Base-by-base conservation (phyloP, 306 rosid genomes). In the Alnus glutinosa region DNA sequence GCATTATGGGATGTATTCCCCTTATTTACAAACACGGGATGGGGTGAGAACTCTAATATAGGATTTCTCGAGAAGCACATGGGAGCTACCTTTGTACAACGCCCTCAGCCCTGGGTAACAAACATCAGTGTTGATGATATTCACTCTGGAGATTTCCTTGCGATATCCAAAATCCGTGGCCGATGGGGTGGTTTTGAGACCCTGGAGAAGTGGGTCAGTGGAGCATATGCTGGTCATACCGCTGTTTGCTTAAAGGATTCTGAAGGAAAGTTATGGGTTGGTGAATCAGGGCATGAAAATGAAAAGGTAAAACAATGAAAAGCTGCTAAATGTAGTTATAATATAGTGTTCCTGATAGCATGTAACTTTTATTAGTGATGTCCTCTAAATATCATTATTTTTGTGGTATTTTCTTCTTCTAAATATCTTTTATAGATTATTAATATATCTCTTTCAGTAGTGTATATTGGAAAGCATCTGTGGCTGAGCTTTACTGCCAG, bases 171-270 rank as follows among this genome's bases (percentile, higher is more conserved):
- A 89, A 90, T 96, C 66, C 98, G 98, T 50, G 98, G 99, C 32
- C 88, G 96, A 13, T 96, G 99, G 99, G 99, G 99, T 82, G 99
- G 92, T 74, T 96, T 96, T 69, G 99, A 96, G 88, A 88, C 92
- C 82, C 84, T 93, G 48, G 97, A 93, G 87, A 96, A 93, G 86
- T 96, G 99, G 98, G 99, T 93, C 70, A 93, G 90, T 86, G 99
- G 98, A 69, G 77, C 99, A 69, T 96, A 90, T 80, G 98, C 96
- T 57, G 99, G 99, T 74, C 99, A 96, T 74, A 73, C 92, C 74
- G 99, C 98, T 66, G 97, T 96, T 88, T 96, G 89, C 86, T 89
- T 96, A 74, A 96, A 82, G 86, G 99, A 93, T 85, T 82, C 93
- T 32, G 89, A 88, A 74, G 99, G 98, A 71, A 90, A 96, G 71